A percentile compares a stretch with the other conserved stretches of the same genome.
Conservation (phyloP, 495 filamentous ascomycete genomes). For the Hypomontagnella monticulosa region DNA sequence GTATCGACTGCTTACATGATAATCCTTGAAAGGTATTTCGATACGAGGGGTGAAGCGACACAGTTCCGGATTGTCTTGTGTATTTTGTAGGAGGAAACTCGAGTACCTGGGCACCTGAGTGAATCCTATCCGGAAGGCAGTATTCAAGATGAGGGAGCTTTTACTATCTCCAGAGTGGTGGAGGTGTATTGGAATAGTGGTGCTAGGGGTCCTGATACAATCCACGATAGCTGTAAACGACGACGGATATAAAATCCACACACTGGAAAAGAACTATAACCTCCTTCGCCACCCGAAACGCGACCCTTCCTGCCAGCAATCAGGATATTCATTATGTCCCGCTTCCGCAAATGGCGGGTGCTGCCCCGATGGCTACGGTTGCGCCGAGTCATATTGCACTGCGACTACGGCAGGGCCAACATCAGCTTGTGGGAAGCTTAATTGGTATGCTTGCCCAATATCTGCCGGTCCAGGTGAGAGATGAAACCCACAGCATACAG, state of each 20-base stretch:
- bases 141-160: conserved; percentile 46
- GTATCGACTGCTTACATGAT: conserved; percentile 3
- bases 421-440: conserved; percentile 47
- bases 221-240: conserved; percentile 10
- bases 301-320: conserved; percentile 30
- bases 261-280: conserved; percentile 48
- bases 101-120: not conserved
- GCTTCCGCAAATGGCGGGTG: conserved; percentile 52
- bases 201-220: conserved; percentile 40
- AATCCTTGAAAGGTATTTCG: conserved; percentile 1
- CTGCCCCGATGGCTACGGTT: conserved; percentile 54
- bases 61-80: conserved; percentile 8
- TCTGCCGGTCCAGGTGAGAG: conserved; percentile 38
- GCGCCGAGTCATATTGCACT: conserved; percentile 55
- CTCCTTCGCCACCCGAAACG: conserved; percentile 39
- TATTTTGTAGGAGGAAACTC: not conserved
- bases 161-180: conserved; percentile 42
- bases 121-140: not conserved
- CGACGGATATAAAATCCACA: conserved; percentile 41
- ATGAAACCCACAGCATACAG: too few relatives aligned
- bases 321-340: conserved; percentile 48
- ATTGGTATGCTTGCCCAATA: conserved; percentile 47
- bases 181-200: conserved; percentile 38
- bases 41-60: conserved; percentile 6
- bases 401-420: conserved; percentile 53